phyloP scores from a whole-genome alignment of 208 protist genomes.

The Willaertia magna region DNA sequence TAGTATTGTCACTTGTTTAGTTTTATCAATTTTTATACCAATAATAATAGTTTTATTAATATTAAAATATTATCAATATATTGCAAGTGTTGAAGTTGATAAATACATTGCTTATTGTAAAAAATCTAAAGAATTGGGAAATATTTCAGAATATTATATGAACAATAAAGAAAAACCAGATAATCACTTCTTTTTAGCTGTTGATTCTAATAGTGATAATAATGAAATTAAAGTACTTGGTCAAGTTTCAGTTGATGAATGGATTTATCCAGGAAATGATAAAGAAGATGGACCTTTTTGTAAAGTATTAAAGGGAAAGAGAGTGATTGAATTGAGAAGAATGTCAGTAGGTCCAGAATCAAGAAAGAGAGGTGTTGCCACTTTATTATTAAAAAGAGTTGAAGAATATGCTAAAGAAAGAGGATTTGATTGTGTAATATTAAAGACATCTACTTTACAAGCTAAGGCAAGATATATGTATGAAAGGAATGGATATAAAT shows the following conservation, averaged over 20 bases:
- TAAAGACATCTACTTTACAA: neutral
- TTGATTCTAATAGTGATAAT: neutral
- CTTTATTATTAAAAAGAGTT: neutral
- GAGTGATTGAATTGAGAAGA: neutral
- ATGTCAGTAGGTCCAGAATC: neutral
- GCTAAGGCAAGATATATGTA: neutral
- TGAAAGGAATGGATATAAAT: neutral
- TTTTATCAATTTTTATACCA: neutral
- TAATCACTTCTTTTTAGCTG: neutral
- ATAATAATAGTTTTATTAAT: neutral
- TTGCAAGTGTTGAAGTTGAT: neutral
- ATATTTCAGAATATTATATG: neutral
- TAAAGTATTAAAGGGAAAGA: neutral
- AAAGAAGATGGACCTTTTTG: neutral
- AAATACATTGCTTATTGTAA: neutral
- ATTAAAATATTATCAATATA: neutral
- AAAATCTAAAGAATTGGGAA: neutral
- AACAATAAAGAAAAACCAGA: neutral
- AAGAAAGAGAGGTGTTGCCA: neutral
- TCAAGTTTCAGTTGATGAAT: neutral
- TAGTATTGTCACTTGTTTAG: neutral
- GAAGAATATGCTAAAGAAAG: neutral
- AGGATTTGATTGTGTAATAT: neutral
- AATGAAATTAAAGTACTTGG: too few species aligned
- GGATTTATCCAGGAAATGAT: neutral